These are phyloP conservation scores for Pichia cephalocereana DNA, from an alignment of 805 yeast species.

Conservation along the genomic window DNA sequence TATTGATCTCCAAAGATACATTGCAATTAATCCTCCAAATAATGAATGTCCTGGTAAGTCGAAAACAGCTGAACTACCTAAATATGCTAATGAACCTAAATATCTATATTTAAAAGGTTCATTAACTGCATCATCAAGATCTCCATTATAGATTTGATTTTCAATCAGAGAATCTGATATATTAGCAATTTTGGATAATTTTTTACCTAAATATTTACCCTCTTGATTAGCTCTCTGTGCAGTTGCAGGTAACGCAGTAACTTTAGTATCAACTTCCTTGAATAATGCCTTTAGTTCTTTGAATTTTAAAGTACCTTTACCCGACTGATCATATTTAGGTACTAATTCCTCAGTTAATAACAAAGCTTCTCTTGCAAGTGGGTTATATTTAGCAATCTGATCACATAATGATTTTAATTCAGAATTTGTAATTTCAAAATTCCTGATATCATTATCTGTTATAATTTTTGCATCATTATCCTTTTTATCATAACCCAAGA, in stretches of 20 bases:
- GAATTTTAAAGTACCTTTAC: constrained; percentile 42
- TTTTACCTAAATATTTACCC: constrained; percentile 70
- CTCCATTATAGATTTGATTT: constrained; percentile 31
- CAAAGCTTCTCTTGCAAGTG: constrained; percentile 50
- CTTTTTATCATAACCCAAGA: neutral
- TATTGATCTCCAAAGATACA: constrained; percentile 90
- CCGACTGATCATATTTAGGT: constrained; percentile 40
- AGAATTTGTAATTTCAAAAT: constrained; percentile 35
- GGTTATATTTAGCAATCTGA: constrained; percentile 42
- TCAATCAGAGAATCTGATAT: constrained; percentile 42
- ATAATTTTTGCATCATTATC: constrained; percentile 20
- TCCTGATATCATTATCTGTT: constrained; percentile 44
- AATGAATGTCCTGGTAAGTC: constrained; percentile 76
- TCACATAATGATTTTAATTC: constrained; percentile 42
- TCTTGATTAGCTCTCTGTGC: constrained; percentile 97
- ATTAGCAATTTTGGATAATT: constrained; percentile 54
- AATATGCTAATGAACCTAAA: constrained; percentile 88
- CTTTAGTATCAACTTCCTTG: constrained; percentile 51
- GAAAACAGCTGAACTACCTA: constrained; percentile 94
- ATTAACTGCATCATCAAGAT: constrained; percentile 32
- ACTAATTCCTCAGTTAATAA: constrained; percentile 40
- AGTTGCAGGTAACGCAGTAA: constrained; percentile 85
- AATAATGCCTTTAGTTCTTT: constrained; percentile 42
- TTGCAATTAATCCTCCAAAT: constrained; percentile 76
- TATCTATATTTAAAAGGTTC: constrained; percentile 71